Conservation (phyloP, 306 rosid species). For the Casuarina cunninghamiana region DNA sequence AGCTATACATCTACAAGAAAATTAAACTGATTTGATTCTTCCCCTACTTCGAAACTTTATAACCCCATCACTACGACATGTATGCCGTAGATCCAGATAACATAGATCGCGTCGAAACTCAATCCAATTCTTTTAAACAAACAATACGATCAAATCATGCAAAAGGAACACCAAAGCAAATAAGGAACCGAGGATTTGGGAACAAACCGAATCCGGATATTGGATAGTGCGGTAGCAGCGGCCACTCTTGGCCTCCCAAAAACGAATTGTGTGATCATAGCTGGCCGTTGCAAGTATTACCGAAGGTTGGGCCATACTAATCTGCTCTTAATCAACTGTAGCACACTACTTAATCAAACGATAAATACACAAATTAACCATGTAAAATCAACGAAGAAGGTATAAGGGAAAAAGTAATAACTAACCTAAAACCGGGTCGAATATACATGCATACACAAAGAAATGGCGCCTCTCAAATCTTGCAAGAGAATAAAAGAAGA, state of each 20-base stretch:
- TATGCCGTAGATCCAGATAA: background rate
- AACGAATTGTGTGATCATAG: conserved; percentile 94
- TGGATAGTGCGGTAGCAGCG: conserved; percentile 97
- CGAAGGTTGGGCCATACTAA: conserved; percentile 79
- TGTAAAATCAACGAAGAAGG: background rate
- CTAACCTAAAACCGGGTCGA: background rate
- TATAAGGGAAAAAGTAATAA: background rate
- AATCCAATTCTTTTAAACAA: background rate
- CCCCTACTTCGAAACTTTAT: background rate
- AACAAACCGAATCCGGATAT: conserved; percentile 88
- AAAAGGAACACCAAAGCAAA: conserved; percentile 1
- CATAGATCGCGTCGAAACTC: background rate
- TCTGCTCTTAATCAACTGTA: conserved; percentile 4
- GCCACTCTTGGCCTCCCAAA: conserved; percentile 99
- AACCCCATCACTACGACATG: background rate
- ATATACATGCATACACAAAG: too few relatives aligned
- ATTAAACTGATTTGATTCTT: too few relatives aligned
- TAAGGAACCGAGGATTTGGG: background rate
- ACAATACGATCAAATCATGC: background rate
- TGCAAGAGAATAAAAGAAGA: too few relatives aligned
- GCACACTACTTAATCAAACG: background rate
- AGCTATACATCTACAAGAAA: background rate
- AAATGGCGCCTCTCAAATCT: too few relatives aligned
- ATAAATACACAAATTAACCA: background rate
- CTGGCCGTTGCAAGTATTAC: conserved; percentile 96